These are phyloP conservation scores for Fusarium sp. DNA, from an alignment of 2,329 filamentous ascomycete genomes.

Conservation along the genomic window DNA sequence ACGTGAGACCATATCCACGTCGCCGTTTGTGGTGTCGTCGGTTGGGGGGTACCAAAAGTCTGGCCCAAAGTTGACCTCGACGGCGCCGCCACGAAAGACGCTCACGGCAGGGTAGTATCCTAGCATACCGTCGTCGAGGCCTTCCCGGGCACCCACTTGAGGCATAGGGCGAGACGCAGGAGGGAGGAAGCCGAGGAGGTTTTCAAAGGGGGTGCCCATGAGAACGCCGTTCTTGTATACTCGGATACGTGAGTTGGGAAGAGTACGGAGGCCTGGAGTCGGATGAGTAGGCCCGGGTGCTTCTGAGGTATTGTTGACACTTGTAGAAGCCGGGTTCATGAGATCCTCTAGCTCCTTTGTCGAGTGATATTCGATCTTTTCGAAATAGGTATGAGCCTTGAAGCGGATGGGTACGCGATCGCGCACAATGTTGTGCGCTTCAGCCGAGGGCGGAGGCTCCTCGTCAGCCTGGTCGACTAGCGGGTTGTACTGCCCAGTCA, in stretches of 20 bases:
- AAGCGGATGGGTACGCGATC: conserved; percentile 96
- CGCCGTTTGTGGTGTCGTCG: conserved; percentile 58
- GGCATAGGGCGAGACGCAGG: conserved; percentile 82
- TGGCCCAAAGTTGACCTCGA: conserved; percentile 93
- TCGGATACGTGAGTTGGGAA: conserved; percentile 87
- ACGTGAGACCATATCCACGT: conserved; percentile 60
- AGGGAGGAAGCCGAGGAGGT: conserved; percentile 90
- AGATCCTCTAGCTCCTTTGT: conserved; percentile 90
- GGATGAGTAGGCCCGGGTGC: conserved; percentile 79
- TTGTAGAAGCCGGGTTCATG: conserved; percentile 74
- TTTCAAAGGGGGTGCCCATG: conserved; percentile 88
- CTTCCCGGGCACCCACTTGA: conserved; percentile 82
- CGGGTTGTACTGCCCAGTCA: conserved; percentile 88
- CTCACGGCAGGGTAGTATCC: conserved; percentile 96
- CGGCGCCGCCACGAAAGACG: conserved; percentile 90
- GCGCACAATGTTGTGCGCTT: conserved; percentile 84
- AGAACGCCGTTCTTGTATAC: conserved; percentile 92
- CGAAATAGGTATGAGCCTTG: conserved; percentile 93
- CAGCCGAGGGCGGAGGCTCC: conserved; percentile 63
- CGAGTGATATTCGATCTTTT: conserved; percentile 89
- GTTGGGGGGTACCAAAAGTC: conserved; percentile 91
- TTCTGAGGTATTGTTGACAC: conserved; percentile 61
- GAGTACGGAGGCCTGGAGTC: conserved; percentile 80
- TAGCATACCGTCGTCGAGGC: conserved; percentile 92
- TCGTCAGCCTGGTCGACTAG: conserved; percentile 78